Percentiles rank a stretch among this genome's conserved stretches.
Evolutionary conservation across 768 basidiomycete species (phyloP).

Genomic region (Phaeotremella fagi): DNA sequence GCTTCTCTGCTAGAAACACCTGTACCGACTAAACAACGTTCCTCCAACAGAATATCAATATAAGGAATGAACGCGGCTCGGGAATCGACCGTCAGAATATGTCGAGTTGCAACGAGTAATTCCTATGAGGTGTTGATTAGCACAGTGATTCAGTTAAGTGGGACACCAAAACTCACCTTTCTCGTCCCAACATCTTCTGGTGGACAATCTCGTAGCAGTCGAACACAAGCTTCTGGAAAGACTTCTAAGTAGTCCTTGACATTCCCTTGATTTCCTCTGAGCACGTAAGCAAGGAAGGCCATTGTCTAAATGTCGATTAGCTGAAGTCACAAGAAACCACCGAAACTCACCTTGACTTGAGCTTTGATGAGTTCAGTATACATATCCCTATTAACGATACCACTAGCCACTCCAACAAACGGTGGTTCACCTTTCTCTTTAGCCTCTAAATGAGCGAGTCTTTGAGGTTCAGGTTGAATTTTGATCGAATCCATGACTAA

Average conservation of each 20-base stretch:
- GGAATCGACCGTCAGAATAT: constrained; percentile 74
- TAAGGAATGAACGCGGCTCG: constrained; percentile 72
- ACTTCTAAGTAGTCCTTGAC: constrained; percentile 72
- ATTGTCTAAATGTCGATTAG: constrained; percentile 59
- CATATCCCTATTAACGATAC: constrained; percentile 64
- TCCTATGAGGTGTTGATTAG: constrained; percentile 55
- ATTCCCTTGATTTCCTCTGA: constrained; percentile 63
- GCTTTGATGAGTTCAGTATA: constrained; percentile 80
- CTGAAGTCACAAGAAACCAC: background rate
- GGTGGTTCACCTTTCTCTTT: constrained; percentile 70
- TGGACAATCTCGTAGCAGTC: constrained; percentile 92
- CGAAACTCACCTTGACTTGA: constrained; percentile 72
- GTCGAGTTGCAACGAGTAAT: constrained; percentile 83
- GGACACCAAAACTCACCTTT: constrained; percentile 57
- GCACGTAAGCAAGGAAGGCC: constrained; percentile 84
- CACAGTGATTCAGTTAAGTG: background rate
- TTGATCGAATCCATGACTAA: constrained; percentile 75
- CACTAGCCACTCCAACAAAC: constrained; percentile 75
- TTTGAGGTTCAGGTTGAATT: constrained; percentile 75
- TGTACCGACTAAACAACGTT: constrained; percentile 78
- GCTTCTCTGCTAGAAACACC: constrained; percentile 80
- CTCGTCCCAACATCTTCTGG: constrained; percentile 73
- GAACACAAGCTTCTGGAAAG: constrained; percentile 70
- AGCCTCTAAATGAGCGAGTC: constrained; percentile 66
- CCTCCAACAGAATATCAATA: constrained; percentile 84